Percentiles rank a stretch among this genome's conserved stretches.
Conservation (phyloP, 2,329 filamentous ascomycete species). For the Sarocladium kiliense region DNA sequence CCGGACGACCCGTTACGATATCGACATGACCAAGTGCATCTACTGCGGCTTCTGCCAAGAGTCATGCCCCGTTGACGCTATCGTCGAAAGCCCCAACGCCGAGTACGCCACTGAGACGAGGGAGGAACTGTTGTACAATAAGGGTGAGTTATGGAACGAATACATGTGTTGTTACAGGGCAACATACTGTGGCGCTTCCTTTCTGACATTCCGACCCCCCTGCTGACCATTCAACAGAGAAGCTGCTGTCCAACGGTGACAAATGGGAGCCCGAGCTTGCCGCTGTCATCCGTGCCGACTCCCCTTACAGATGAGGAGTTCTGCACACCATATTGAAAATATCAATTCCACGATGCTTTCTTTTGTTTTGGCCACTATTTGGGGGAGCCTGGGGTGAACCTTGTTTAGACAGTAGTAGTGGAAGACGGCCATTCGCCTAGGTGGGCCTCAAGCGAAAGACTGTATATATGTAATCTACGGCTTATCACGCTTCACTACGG, state of each 20-base stretch:
- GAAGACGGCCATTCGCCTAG: background rate
- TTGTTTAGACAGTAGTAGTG: background rate
- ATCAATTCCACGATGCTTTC: background rate
- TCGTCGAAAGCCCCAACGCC: slow-evolving; percentile 58
- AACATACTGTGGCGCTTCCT: no score
- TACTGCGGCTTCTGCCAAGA: slow-evolving; percentile 99
- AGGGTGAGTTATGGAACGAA: slow-evolving; percentile 43
- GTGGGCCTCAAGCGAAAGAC: background rate
- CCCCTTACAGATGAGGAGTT: slow-evolving; percentile 72
- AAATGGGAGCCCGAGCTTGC: slow-evolving; percentile 98
- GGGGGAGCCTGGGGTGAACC: background rate
- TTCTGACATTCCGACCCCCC: no score
- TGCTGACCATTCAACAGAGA: slow-evolving; percentile 49
- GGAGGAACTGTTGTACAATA: slow-evolving; percentile 96
- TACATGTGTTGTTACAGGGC: no score
- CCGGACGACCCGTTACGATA: slow-evolving; percentile 95
- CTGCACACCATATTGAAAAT: background rate
- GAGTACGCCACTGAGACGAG: slow-evolving; percentile 64
- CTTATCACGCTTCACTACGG: background rate
- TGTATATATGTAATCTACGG: slow-evolving; percentile 9
- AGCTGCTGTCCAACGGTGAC: slow-evolving; percentile 82
- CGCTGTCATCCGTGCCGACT: slow-evolving; percentile 85
- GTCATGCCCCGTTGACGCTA: slow-evolving; percentile 96
- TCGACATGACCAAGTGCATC: slow-evolving; percentile 99
- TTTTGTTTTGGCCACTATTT: background rate